Evolutionary conservation across 139 green algal genomes (phyloP), one percentile per base, ranked within the genome.

Genomic region (Ulvella scutata): DNA sequence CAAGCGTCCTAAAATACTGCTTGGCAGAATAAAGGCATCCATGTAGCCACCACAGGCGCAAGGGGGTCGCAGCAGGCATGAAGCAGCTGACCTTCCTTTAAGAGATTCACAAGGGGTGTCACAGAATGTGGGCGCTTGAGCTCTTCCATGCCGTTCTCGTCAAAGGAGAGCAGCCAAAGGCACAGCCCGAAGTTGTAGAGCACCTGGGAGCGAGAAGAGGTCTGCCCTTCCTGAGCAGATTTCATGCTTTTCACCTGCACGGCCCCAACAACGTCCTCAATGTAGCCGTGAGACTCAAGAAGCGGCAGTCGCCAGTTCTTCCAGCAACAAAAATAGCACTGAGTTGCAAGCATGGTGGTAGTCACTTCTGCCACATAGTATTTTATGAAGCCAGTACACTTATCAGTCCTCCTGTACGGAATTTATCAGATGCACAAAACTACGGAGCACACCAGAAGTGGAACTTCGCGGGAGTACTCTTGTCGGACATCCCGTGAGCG

Each of bases 161-260:
- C 43, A 81, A 94, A 98, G 61, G 85, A 92, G 38, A 98, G 86
- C 81, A 96, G 85, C 94, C 94, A 98, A 1, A 89, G 73, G 82
- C 88, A 95, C 74, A 98, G 82, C 72, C 83, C 87, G 0, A 88
- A 84, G 83, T 98, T 93, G 80, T 98, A 98, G 62, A 95, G 84
- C 74, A 97, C 86, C 88, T 98, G 94, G 43, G 86, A 85, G 83
- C 87, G 87, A 39, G 77, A 78, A 10, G 84, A 80, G 51, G 74
- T 81, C 76, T 59, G 33, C 79, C 35, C 51, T 26, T 67, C 33
- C 17, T 67, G 51, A 10, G 51, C 51, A n/a, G 51, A 36, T 26
- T 67, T 67, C 51, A 67, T 67, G 51, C 51, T 36, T 23, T n/a
- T 67, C 20, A 67, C 51, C 51, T 67, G 51, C 51, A 67, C n/a